A percentile compares a stretch with the other conserved stretches of the same genome.
Conservation (phyloP, 345 rosid species). For the Erysimum cheiranthoides region DNA sequence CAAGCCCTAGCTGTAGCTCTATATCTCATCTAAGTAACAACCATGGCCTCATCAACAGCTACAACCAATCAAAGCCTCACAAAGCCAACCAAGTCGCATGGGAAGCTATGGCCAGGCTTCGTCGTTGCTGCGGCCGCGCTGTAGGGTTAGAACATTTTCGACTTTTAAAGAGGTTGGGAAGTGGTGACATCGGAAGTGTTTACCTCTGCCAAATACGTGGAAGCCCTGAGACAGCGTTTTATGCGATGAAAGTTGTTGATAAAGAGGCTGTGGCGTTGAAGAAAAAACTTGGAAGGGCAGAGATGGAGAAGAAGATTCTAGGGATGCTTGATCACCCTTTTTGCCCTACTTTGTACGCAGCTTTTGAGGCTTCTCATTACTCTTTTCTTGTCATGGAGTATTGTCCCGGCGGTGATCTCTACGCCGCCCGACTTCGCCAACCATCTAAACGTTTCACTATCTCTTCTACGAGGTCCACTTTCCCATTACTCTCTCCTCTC, state of each 20-base stretch:
- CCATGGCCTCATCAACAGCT: slow-evolving; percentile 20
- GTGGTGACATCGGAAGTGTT: slow-evolving; percentile 92
- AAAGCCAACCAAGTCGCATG: slow-evolving; percentile 87
- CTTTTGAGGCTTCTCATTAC: slow-evolving; percentile 92
- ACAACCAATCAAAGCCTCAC: slow-evolving; percentile 75
- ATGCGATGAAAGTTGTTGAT: slow-evolving; percentile 96
- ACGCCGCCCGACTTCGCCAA: slow-evolving; percentile 78
- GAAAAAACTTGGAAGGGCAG: slow-evolving; percentile 85
- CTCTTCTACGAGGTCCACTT: slow-evolving; percentile 70
- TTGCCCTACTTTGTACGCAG: slow-evolving; percentile 84
- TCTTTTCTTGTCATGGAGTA: slow-evolving; percentile 93
- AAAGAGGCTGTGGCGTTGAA: slow-evolving; percentile 86
- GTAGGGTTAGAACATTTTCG: slow-evolving; percentile 86
- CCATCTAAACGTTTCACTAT: slow-evolving; percentile 67
- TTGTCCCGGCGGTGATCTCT: slow-evolving; percentile 91
- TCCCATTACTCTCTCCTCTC: neutral
- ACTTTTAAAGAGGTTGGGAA: slow-evolving; percentile 78
- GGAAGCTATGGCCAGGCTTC: slow-evolving; percentile 79
- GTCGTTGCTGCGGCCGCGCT: slow-evolving; percentile 55
- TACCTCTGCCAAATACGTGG: slow-evolving; percentile 88
- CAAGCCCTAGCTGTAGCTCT: slow-evolving; percentile 74
- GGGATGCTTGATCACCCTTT: slow-evolving; percentile 93
- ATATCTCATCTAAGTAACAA: slow-evolving; percentile 58
- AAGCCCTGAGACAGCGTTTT: slow-evolving; percentile 59
- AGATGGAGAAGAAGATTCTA: slow-evolving; percentile 87